These are phyloP conservation scores for Trichoderma atroviride DNA, from an alignment of 2,329 filamentous ascomycete genomes.

Conservation along the genomic window DNA sequence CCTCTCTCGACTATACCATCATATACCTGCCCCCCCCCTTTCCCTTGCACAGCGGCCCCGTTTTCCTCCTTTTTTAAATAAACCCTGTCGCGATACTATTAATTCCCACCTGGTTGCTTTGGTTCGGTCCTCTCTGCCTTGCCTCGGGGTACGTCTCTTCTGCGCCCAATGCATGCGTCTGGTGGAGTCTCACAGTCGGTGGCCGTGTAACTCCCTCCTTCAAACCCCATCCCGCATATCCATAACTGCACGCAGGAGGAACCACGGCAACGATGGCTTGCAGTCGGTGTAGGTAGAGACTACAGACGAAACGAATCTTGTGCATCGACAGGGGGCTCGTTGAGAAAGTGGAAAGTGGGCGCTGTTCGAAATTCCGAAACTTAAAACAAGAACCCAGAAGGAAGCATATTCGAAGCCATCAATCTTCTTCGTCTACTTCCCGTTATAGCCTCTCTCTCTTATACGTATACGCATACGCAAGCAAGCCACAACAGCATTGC, in stretches of 20 bases:
- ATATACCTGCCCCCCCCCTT: constrained; percentile 7
- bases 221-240: constrained; percentile 19
- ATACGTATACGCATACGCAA: constrained; percentile 1
- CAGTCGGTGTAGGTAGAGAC: constrained; percentile 27
- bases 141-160: constrained; percentile 19
- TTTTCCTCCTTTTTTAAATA: background rate
- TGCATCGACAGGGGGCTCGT: constrained; percentile 16
- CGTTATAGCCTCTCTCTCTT: background rate
- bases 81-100: background rate
- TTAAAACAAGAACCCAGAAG: constrained; percentile 25
- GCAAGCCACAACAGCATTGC: background rate
- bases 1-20: background rate
- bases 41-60: constrained; percentile 3
- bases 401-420: constrained; percentile 19
- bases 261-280: constrained; percentile 27
- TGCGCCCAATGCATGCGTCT: constrained; percentile 7
- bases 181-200: constrained; percentile 23
- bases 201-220: constrained; percentile 25
- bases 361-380: constrained; percentile 17
- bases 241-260: constrained; percentile 17
- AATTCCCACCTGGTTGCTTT: background rate
- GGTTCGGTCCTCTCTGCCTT: background rate
- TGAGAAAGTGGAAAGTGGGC: background rate
- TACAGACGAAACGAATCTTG: constrained; percentile 18
- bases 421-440: background rate